phyloP scores from a whole-genome alignment of 2,329 filamentous ascomycete species.

The Plenodomus tracheiphilus region DNA sequence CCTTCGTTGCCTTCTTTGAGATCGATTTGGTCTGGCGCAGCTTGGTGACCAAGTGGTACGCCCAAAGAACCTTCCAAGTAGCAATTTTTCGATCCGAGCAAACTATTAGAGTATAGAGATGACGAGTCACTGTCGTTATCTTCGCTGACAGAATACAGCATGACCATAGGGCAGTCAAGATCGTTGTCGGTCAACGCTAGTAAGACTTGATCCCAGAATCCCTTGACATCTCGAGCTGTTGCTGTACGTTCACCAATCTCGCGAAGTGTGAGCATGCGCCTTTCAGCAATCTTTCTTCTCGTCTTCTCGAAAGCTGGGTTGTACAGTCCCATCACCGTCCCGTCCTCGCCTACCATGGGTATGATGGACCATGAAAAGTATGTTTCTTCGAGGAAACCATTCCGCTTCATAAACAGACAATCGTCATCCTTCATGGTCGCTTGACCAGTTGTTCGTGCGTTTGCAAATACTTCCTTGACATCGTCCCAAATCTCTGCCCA shows the following conservation, averaged over 20 bases:
- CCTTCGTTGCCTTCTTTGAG: constrained; percentile 70
- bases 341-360: constrained; percentile 73
- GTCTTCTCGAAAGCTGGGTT: constrained; percentile 85
- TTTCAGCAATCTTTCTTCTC: constrained; percentile 73
- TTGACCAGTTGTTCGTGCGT: constrained; percentile 70
- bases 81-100: constrained; percentile 64
- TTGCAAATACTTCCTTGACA: constrained; percentile 68
- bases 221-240: constrained; percentile 69
- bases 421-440: constrained; percentile 86
- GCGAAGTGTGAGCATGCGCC: constrained; percentile 76
- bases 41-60: constrained; percentile 65
- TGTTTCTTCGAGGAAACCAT: constrained; percentile 73
- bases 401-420: constrained; percentile 70
- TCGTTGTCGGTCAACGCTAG: constrained; percentile 73
- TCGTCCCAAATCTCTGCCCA: constrained; percentile 78
- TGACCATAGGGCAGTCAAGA: constrained; percentile 73
- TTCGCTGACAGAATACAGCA: constrained; percentile 76
- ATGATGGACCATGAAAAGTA: constrained; percentile 85
- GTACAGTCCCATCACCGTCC: constrained; percentile 74
- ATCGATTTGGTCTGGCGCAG: constrained; percentile 66
- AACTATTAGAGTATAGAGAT: constrained; percentile 70
- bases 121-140: constrained; percentile 72
- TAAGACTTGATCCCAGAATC: constrained; percentile 73
- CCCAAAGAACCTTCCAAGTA: constrained; percentile 74
- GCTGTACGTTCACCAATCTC: constrained; percentile 78